Evolutionary conservation across 345 rosid genomes (phyloP), one percentile per base, ranked within the genome.

Genomic region (Ricinus communis): DNA sequence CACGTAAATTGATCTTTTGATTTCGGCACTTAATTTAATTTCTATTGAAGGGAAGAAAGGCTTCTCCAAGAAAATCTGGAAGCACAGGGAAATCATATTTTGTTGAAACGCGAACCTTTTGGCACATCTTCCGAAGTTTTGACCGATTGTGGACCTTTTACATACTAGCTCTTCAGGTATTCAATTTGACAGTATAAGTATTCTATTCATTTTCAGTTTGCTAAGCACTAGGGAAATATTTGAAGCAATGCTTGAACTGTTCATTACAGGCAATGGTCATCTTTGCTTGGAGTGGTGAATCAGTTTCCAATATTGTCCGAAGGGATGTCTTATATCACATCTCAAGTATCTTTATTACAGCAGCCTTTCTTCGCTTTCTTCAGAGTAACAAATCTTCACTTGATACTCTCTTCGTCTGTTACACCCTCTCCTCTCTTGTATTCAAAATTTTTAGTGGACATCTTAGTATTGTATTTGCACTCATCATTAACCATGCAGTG

Each of bases 81-180:
- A 83, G 86, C 82, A 92, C 90, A 25, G 99, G 99, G 33, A 95
- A 92, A 87, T 92, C 97, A 68, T 85, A 95, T 79, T 95, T 95
- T 62, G 84, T 93, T 7, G 99, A 95, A 82, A 87, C 91, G 25
- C 84, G 99, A 71, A 81, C 97, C 73, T 95, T 92, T 82, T 95
- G 97, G 97, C 95, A 95, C 79, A 87, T 95, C 59, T 95, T 88
- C 76, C 90, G 96, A 74, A 92, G 97, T 84, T 95, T 88, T 83
- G 97, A 95, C 74, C 82, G 99, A 49, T 70, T 90, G 59, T 95
- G 99, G 99, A 90, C 99, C 7, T 95, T 95, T 79, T 95, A 87
- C 74, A 72, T 92, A 19, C 81, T 95, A 73, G 93, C 88, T 74
- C 85, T 95, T 50, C 99, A 95, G 95, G 99, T 90, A 82, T 62